Evolutionary conservation across 371 early-diverging fungal species (phyloP).

Genomic region (Saksenaea vasiformis): DNA sequence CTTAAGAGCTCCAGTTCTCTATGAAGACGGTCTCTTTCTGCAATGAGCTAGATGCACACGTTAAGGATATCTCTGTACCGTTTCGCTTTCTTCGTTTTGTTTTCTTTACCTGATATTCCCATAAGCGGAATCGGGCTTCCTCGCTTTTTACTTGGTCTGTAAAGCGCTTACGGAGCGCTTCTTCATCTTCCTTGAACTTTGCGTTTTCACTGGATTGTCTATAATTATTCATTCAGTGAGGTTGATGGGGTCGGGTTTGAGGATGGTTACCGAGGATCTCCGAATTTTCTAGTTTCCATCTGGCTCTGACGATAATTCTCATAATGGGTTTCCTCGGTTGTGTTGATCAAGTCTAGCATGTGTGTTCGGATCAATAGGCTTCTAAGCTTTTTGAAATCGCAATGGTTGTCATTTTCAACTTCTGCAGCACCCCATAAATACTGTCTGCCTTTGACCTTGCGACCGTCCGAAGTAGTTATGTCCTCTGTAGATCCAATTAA

Average conservation of each 20-base stretch:
- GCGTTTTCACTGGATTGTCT: slow-evolving; percentile 76
- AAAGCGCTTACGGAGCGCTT: slow-evolving; percentile 86
- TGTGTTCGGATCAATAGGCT: slow-evolving; percentile 88
- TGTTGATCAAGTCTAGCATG: slow-evolving; percentile 87
- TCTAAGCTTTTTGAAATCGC: slow-evolving; percentile 92
- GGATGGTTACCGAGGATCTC: slow-evolving; percentile 71
- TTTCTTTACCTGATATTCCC: slow-evolving; percentile 87
- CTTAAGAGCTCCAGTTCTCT: slow-evolving; percentile 94
- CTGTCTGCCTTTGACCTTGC: slow-evolving; percentile 80
- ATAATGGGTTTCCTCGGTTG: slow-evolving; percentile 89
- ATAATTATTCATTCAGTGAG: slow-evolving; percentile 25
- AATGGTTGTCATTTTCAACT: slow-evolving; percentile 86
- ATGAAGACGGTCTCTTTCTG: slow-evolving; percentile 95
- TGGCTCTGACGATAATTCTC: slow-evolving; percentile 84
- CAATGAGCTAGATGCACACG: slow-evolving; percentile 64
- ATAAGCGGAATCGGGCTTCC: slow-evolving; percentile 91
- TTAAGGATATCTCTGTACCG: not conserved
- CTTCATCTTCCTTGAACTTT: slow-evolving; percentile 96
- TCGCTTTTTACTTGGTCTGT: slow-evolving; percentile 94
- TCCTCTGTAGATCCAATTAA: slow-evolving; percentile 88
- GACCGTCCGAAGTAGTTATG: slow-evolving; percentile 70
- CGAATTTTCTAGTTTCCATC: slow-evolving; percentile 81
- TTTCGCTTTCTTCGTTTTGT: not conserved
- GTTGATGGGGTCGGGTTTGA: too few species aligned
- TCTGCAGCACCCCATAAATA: slow-evolving; percentile 94